Evolutionary conservation across 176 grass and related monocot genomes (phyloP), one percentile per base, ranked within the genome.

Genomic region (Avena sativa): DNA sequence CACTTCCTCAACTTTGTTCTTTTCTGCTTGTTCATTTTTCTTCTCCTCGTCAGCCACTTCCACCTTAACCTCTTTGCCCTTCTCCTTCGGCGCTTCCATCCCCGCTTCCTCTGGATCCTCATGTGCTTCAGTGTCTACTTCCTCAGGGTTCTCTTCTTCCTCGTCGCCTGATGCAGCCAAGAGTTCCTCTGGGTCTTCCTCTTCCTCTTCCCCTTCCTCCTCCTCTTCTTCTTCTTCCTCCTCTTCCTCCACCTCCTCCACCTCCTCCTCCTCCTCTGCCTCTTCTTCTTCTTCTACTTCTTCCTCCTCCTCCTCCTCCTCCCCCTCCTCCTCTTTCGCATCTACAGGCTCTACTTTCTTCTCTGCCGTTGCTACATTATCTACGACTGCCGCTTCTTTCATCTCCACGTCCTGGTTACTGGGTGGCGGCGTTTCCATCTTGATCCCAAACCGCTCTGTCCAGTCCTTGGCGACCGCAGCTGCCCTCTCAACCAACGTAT

Each of bases 401-500:
- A 88, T 86, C 79, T 85, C 75, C 60, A 25, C 73, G 12, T 76
- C 81, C 71, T 81, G 81, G 23, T 43, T 60, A 16, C 19, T 46
- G 3, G 88, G 82, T 10, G 52, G 17, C 16, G 52, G 43, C 21
- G 74, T 44, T 13, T 78, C 86, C 66, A 80, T 75, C 86, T 85
- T 69, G 14, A 77, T 83, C 20, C 72, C 84, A 68, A 94, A 94
- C 23, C 80, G 79, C 26, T 86, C 87, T 44, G 66, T 84, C 95
- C 92, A 97, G 73, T 87, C 83, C 79, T 91, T 80, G 9, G 91
- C 84, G 9, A 97, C 89, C 25, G 4, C 85, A 34, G 61, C 65
- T 8, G 92, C 91, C 89, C 87, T 97, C 82, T 95, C 91, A 78
- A 85, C 92, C 76, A 95, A 89, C 15, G 87, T 88, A 81, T 84